Base-by-base conservation (phyloP, 2,329 filamentous ascomycete genomes). In the Colletotrichum acutatum region DNA sequence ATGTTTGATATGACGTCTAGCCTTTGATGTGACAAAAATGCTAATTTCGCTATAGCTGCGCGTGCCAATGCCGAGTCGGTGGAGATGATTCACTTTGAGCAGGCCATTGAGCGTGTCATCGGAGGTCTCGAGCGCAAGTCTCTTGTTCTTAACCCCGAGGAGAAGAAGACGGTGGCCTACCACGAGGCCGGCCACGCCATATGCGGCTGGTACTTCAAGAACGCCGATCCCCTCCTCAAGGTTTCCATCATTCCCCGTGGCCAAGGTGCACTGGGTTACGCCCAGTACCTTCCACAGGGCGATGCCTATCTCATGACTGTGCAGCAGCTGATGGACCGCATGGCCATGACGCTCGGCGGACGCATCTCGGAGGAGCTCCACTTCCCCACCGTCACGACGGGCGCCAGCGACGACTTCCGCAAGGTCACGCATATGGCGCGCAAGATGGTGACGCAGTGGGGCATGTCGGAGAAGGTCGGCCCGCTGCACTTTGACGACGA, bases 401-500 rank as follows among this genome's bases (percentile, higher is more conserved):
- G 97, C 70, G 97, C 96, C 24, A 95, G 92, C 66, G 97, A 98
- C 82, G 97, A 99, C 82, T 99, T 99, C 90, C 96, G 97, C 84
- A 99, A 99, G 86, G 97, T 98, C 53, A 98, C 97, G 2, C 90
- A 92, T 69, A 96, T 98, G 93, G 97, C 97, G 4, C 97, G 94
- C 22, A 93, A 94, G 74, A 99, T 99, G 97, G 97, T 99, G 34
- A 99, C 96, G n/a, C 94, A 98, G 82, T 99, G 95, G 92, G 97
- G 97, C 77, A 99, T 99, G 97, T 97, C 94, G 53, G 90, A 94
- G 77, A 97, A 97, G 85, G 92, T 99, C 59, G 96, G 96, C 34
- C 95, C 95, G 76, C 88, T 99, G 75, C 94, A 97, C 87, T 99
- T 96, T 83, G 93, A 97, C 78, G 93, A 94, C 80, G 89, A 95